Percentiles rank a stretch among this genome's conserved stretches.
Conservation (phyloP, 768 basidiomycete species). For the Mycena vulgaris region DNA sequence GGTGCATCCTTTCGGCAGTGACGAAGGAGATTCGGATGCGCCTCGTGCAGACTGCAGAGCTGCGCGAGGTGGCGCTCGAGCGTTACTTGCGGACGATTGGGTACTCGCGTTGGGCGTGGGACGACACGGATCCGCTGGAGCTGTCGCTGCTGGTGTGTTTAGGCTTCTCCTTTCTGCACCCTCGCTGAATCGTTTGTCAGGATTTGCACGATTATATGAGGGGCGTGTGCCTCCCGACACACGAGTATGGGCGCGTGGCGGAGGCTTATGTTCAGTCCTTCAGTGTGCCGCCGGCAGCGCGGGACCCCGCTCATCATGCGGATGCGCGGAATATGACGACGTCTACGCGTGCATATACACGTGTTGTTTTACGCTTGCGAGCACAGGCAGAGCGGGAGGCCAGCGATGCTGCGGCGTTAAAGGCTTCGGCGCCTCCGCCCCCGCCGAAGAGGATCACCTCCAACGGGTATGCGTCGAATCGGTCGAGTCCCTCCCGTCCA, state of each 20-base stretch:
- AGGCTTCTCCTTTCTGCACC: conserved; percentile 4
- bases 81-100: conserved; percentile 80
- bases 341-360: conserved; percentile 82
- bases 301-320: conserved; percentile 57
- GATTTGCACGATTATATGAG: conserved; percentile 87
- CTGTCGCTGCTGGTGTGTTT: conserved; percentile 73
- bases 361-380: conserved; percentile 84
- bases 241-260: conserved; percentile 78
- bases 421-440: conserved; percentile 36
- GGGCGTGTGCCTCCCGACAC: conserved; percentile 81
- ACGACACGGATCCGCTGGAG: conserved; percentile 72
- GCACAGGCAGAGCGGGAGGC: conserved; percentile 81
- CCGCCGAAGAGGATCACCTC: conserved; percentile 29
- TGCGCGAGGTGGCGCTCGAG: conserved; percentile 79
- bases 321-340: conserved; percentile 68
- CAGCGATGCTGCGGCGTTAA: conserved; percentile 41
- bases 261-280: conserved; percentile 70
- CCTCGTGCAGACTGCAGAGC: conserved; percentile 63
- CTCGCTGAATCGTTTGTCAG: conserved; percentile 49
- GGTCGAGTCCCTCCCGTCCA: conserved; percentile 54
- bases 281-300: conserved; percentile 56
- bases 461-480: conserved; percentile 40
- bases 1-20: conserved; percentile 72
- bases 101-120: conserved; percentile 77
- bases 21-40: conserved; percentile 67